These are phyloP conservation scores for Annulohypoxylon stygium DNA, from an alignment of 495 filamentous ascomycete genomes.

Conservation along the genomic window DNA sequence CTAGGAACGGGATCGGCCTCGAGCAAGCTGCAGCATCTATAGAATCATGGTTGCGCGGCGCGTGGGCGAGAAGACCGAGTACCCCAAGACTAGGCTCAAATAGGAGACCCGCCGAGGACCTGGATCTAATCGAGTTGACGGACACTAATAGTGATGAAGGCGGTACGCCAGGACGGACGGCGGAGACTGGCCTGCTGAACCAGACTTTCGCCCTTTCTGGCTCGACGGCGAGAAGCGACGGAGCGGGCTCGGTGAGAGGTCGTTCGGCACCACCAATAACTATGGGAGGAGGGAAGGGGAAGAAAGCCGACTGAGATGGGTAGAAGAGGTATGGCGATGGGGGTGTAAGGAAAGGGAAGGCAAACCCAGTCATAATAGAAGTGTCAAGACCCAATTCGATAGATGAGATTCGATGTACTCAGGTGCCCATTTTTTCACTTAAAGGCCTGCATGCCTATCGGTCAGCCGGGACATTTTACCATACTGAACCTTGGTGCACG, in stretches of 20 bases:
- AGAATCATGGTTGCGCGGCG: constrained; percentile 88
- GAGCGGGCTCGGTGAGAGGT: constrained; percentile 49
- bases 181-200: constrained; percentile 37
- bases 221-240: constrained; percentile 52
- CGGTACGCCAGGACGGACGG: constrained; percentile 17
- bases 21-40: constrained; percentile 88
- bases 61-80: constrained; percentile 71
- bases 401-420: constrained; percentile 30
- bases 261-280: constrained; percentile 26
- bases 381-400: constrained; percentile 22
- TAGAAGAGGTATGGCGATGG: not conserved
- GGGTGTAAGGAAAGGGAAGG: not conserved
- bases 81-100: constrained; percentile 62
- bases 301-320: constrained; percentile 55
- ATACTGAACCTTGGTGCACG: not conserved
- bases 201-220: constrained; percentile 38
- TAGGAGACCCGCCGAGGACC: constrained; percentile 51
- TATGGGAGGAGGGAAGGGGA: constrained; percentile 40
- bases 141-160: constrained; percentile 69
- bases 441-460: constrained; percentile 5
- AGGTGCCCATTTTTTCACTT: constrained; percentile 10
- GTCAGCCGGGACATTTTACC: constrained; percentile 1
- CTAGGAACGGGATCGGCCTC: constrained; percentile 61
- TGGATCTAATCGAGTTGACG: constrained; percentile 88
- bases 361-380: constrained; percentile 13